These are phyloP conservation scores for Cladophialophora carrionii DNA, from an alignment of 2,329 filamentous ascomycete genomes.

Conservation along the genomic window DNA sequence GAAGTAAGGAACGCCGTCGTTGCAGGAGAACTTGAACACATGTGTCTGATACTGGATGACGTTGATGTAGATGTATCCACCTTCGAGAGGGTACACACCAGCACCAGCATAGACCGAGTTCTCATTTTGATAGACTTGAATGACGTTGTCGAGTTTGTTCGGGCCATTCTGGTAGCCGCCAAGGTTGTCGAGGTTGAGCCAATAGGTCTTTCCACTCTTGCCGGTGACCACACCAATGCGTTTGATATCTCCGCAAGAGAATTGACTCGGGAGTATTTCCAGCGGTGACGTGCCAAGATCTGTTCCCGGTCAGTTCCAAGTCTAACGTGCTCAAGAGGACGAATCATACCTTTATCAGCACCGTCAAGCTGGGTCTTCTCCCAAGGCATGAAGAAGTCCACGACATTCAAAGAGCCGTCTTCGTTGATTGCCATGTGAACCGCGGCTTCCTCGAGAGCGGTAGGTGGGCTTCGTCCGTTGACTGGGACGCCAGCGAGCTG, in stretches of 20 bases:
- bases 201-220: constrained; percentile 55
- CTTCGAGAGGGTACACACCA: constrained; percentile 50
- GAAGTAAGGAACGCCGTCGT: constrained; percentile 43
- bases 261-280: constrained; percentile 33
- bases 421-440: constrained; percentile 35
- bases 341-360: constrained; percentile 47
- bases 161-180: constrained; percentile 49
- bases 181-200: constrained; percentile 49
- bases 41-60: constrained; percentile 41
- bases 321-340: neutral
- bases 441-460: constrained; percentile 40
- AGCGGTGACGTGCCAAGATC: constrained; percentile 51
- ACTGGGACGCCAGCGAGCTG: constrained; percentile 40
- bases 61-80: constrained; percentile 50
- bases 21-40: constrained; percentile 44
- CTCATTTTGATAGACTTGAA: constrained; percentile 45
- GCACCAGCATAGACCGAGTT: constrained; percentile 46
- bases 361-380: constrained; percentile 57
- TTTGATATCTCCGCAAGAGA: constrained; percentile 41
- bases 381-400: constrained; percentile 61
- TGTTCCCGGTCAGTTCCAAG: neutral
- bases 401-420: constrained; percentile 48
- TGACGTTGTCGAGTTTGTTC: constrained; percentile 44
- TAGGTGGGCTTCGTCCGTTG: constrained; percentile 38
- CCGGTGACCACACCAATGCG: constrained; percentile 57